Base-by-base conservation (phyloP, 2,329 filamentous ascomycete species). In the Arthrobotrys iridis region DNA sequence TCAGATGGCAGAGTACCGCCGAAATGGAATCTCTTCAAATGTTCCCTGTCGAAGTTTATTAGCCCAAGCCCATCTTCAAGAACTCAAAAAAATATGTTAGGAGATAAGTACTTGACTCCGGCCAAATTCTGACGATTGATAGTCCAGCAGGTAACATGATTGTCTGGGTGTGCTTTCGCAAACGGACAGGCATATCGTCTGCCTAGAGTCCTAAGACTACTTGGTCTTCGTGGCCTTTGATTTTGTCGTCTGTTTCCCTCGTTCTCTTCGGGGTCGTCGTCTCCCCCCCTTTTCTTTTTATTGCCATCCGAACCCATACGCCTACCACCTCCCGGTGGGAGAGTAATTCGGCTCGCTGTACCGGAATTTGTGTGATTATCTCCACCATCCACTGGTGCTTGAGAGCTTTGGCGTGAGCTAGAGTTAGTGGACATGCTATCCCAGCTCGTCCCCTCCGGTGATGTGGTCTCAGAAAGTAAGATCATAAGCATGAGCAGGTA, bases 51-150 rank as follows among this genome's bases (percentile, higher is more conserved):
- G 2, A 28, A 30, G 5, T 37, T 22, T 35, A 43, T 60, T 67
- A 57, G 62, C 33, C n/a, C 10, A 43, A n/a, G n/a, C 11, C 41
- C 13, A 2, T 18, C 4, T 43, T 15, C 33, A 2, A 55, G 33
- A 3, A 15, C 37, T 18, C 2, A 13, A 0, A 18, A 41, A 7
- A 11, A 6, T 8, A 18, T 13, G 24, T 6, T 28, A 7, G 28
- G 4, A 26, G 7, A 33, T 35, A 37, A 63, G 15, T 75, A 75
- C 71, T 75, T 75, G 15, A 75, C 71, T 11, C 71, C 71, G 20
- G 71, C 71, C 7, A 75, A 65, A 18, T 75, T 75, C 40, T 75
- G 71, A 6, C 71, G 71, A 41, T 75, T 75, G 30, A 75, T 75
- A 52, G 71, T 75, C 71, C 71, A 75, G 22, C 71, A 75, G n/a